Base-by-base conservation (phyloP, 345 rosid genomes). In the Hirschfeldia incana region DNA sequence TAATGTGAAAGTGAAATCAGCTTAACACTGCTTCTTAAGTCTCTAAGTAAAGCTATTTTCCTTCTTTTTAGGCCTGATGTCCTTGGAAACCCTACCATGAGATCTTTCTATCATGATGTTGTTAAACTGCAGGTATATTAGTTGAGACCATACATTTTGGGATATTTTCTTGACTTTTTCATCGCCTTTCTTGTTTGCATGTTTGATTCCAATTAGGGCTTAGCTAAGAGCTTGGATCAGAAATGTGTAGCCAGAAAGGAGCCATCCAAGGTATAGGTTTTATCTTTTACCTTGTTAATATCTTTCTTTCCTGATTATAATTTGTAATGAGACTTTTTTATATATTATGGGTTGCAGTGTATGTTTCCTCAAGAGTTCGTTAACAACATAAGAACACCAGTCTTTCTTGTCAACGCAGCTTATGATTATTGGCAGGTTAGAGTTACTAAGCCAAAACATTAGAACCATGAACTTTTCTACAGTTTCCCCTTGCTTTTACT, bases 61-160 rank as follows among this genome's bases (percentile, higher is more conserved):
- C 59, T 53, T 53, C 59, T 53, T 53, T 49, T 53, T 7, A 53
- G 59, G 59, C 59, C 59, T 53, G 59, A 53, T 53, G 59, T 53
- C 59, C 4, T 53, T 53, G 59, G 59, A 6, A 53, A 53, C 26
- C 59, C 59, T 53, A 53, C 59, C 9, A 15, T 53, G 59, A 53
- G 59, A 53, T 53, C 10, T 53, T 53, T 53, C 27, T 53, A 53
- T 53, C 59, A 6, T 15, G 59, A 15, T 16, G 10, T 53, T 53
- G 59, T 53, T 16, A 53, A 15, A 5, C 59, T 53, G 26, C 59
- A 53, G 59, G 59, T 53, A n/a, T 51, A 6, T n/a, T 51, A 51
- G 17, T 49, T 4, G 26, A 51, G 9, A 15, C 26, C 26, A 51
- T 51, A 53, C 27, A 4, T 53, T 15, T 53, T 53, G 26, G 59